Evolutionary conservation across 2,329 filamentous ascomycete genomes (phyloP).

Genomic region (Aspergillus hortae): DNA sequence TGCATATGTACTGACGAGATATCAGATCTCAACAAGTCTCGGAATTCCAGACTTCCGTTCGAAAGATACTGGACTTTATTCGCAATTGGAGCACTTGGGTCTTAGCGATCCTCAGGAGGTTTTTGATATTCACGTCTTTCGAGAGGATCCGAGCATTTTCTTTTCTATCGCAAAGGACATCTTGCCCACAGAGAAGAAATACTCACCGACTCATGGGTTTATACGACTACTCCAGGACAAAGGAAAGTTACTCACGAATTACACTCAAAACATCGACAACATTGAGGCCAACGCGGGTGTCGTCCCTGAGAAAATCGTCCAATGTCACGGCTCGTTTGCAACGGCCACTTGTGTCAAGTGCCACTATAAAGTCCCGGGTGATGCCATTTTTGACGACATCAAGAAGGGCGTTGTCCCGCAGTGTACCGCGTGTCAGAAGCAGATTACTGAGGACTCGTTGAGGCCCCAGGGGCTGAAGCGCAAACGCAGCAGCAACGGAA

Average conservation of each 20-base stretch:
- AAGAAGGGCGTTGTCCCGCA: constrained; percentile 70
- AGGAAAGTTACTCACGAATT: constrained; percentile 89
- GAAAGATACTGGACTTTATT: constrained; percentile 87
- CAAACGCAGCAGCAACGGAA: constrained; percentile 49
- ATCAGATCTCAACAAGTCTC: constrained; percentile 81
- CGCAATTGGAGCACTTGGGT: constrained; percentile 74
- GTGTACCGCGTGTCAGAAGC: constrained; percentile 67
- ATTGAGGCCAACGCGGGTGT: constrained; percentile 87
- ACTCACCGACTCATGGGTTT: constrained; percentile 90
- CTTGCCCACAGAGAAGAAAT: constrained; percentile 72
- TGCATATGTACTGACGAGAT: constrained; percentile 3
- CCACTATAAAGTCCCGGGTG: constrained; percentile 67
- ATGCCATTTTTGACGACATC: constrained; percentile 76
- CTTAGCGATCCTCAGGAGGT: constrained; percentile 86
- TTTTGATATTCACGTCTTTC: constrained; percentile 86
- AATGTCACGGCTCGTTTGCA: constrained; percentile 95
- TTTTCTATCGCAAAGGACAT: constrained; percentile 91
- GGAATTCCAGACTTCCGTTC: constrained; percentile 97
- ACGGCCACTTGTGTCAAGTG: constrained; percentile 87
- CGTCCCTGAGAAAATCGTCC: constrained; percentile 73
- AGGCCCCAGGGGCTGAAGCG: constrained; percentile 50
- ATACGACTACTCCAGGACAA: constrained; percentile 84
- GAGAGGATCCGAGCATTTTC: constrained; percentile 82
- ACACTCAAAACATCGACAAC: constrained; percentile 98
- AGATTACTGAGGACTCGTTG: constrained; percentile 42